phyloP scores from a whole-genome alignment of 2,329 filamentous ascomycete species.

The Alternaria burnsii region DNA sequence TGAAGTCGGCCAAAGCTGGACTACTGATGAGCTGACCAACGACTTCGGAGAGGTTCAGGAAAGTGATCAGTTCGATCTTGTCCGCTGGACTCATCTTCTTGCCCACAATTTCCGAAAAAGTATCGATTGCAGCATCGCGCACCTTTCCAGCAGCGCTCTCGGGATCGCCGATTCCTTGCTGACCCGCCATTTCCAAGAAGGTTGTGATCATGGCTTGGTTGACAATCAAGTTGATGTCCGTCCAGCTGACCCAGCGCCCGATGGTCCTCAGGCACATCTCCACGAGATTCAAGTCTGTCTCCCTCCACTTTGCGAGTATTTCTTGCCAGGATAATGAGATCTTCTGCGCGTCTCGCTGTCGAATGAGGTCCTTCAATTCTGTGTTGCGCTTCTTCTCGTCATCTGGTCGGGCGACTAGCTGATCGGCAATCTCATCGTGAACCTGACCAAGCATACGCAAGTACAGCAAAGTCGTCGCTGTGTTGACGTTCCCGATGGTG shows the following conservation, averaged over 20 bases:
- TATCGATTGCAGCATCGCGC: slow-evolving; percentile 89
- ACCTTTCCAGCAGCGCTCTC: slow-evolving; percentile 74
- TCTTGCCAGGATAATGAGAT: slow-evolving; percentile 92
- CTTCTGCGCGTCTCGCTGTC: slow-evolving; percentile 85
- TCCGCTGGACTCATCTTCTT: slow-evolving; percentile 97
- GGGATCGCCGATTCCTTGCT: slow-evolving; percentile 65
- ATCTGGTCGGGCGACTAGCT: slow-evolving; percentile 79
- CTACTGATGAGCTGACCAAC: slow-evolving; percentile 86
- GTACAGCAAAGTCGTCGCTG: slow-evolving; percentile 82
- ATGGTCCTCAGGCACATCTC: slow-evolving; percentile 92
- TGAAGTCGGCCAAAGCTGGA: slow-evolving; percentile 78
- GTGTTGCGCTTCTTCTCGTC: slow-evolving; percentile 86
- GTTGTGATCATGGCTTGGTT: slow-evolving; percentile 81
- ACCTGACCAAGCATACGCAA: slow-evolving; percentile 87
- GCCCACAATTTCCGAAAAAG: slow-evolving; percentile 92
- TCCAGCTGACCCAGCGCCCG: slow-evolving; percentile 98
- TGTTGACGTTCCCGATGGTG: slow-evolving; percentile 68
- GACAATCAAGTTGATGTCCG: slow-evolving; percentile 92
- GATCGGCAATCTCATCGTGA: slow-evolving; percentile 97
- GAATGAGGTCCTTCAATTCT: slow-evolving; percentile 88
- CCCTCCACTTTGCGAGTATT: slow-evolving; percentile 79
- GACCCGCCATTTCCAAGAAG: slow-evolving; percentile 87
- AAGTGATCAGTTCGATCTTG: slow-evolving; percentile 92
- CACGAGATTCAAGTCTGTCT: slow-evolving; percentile 72
- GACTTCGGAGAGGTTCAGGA: slow-evolving; percentile 86